Percentiles rank a stretch among this genome's conserved stretches.
phyloP scores from a whole-genome alignment of 1,139 yeast genomes.

The Scheffersomyces illinoinensis region DNA sequence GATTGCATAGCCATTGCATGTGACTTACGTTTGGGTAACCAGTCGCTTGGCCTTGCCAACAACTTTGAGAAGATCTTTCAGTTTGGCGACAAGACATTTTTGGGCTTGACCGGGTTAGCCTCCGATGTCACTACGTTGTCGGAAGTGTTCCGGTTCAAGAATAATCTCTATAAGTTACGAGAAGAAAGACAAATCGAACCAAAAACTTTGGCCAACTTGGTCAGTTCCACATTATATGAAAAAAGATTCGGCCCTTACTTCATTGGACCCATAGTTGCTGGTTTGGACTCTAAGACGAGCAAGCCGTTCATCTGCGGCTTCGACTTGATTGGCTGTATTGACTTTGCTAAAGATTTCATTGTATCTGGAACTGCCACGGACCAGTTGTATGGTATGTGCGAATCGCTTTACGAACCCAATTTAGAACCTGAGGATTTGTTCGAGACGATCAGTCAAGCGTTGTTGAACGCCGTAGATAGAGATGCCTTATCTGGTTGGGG shows the following conservation, averaged over 20 bases:
- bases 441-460: constrained; percentile 93
- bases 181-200: constrained; percentile 95
- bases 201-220: constrained; percentile 87
- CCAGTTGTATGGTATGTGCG: constrained; percentile 98
- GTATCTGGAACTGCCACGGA: constrained; percentile 98
- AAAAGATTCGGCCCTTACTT: constrained; percentile 96
- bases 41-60: constrained; percentile 88
- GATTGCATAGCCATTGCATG: constrained; percentile 98
- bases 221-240: constrained; percentile 86
- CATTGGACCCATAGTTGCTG: constrained; percentile 96
- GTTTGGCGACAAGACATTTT: constrained; percentile 74
- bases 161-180: constrained; percentile 83
- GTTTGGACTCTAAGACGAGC: constrained; percentile 75
- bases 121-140: constrained; percentile 87
- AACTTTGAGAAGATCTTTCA: constrained; percentile 90
- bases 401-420: constrained; percentile 90
- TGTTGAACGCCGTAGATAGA: constrained; percentile 93
- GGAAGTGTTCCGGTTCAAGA: constrained; percentile 79
- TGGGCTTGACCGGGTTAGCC: constrained; percentile 94
- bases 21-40: constrained; percentile 91
- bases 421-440: constrained; percentile 94
- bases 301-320: constrained; percentile 94
- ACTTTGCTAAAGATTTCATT: constrained; percentile 90
- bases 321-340: constrained; percentile 96
- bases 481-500: constrained; percentile 99